Percentiles rank a stretch among this genome's conserved stretches.
phyloP scores from a whole-genome alignment of 164 flowering plant species.

The Kingdonia uniflora region DNA sequence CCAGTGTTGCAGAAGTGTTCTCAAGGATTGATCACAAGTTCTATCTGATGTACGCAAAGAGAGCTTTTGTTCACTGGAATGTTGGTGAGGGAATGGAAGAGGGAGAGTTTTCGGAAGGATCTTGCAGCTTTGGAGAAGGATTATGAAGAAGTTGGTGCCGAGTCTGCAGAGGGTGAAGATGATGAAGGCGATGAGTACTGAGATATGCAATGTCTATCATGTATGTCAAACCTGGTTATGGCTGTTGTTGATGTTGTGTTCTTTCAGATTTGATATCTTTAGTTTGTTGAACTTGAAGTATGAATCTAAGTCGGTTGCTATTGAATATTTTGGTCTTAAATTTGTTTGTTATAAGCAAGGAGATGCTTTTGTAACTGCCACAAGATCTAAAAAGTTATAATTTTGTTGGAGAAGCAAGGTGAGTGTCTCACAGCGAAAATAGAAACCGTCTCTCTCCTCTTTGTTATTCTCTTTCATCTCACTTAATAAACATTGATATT shows the following conservation, averaged over 20 bases:
- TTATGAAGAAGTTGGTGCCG: conserved; percentile 43
- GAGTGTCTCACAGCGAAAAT: too few relatives aligned
- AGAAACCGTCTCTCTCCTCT: too few relatives aligned
- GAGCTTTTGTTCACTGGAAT: conserved; percentile 35
- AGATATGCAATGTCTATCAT: neutral
- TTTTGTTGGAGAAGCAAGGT: too few relatives aligned
- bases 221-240: neutral
- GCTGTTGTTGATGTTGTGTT: neutral
- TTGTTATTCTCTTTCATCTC: too few relatives aligned
- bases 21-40: conserved; percentile 57
- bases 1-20: conserved; percentile 64
- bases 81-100: conserved; percentile 59
- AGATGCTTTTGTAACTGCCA: too few relatives aligned
- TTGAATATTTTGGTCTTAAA: too few relatives aligned
- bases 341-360: too few relatives aligned
- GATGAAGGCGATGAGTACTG: conserved; percentile 37
- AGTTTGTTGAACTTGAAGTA: too few relatives aligned
- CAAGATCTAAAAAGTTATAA: too few relatives aligned
- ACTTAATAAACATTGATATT: too few relatives aligned
- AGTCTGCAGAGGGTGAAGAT: conserved; percentile 36
- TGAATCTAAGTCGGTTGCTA: too few relatives aligned
- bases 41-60: conserved; percentile 49
- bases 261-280: neutral
- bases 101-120: conserved; percentile 48
- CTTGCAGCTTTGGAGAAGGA: conserved; percentile 46